Evolutionary conservation across 2,329 filamentous ascomycete species (phyloP).

Genomic region (Aspergillus pseudoglaucus): DNA sequence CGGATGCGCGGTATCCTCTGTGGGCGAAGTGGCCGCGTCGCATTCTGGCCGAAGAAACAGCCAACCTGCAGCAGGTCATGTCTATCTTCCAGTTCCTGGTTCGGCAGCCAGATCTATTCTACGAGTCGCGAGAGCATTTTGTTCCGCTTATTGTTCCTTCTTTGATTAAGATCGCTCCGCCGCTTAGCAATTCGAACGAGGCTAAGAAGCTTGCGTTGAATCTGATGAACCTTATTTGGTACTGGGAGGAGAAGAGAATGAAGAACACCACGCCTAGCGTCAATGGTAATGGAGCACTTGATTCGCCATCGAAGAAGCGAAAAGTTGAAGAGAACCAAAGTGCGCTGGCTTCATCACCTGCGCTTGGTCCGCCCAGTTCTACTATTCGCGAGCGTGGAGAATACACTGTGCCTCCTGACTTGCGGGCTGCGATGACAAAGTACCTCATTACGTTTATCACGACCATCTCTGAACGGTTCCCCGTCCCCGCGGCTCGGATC

Average conservation of each 20-base stretch:
- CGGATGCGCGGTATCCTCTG: slow-evolving; percentile 66
- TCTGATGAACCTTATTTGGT: slow-evolving; percentile 83
- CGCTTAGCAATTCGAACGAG: slow-evolving; percentile 76
- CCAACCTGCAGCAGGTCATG: slow-evolving; percentile 91
- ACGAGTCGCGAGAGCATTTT: slow-evolving; percentile 88
- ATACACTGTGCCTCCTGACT: slow-evolving; percentile 60
- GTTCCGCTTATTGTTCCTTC: slow-evolving; percentile 82
- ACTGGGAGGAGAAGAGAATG: slow-evolving; percentile 82
- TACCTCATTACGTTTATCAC: slow-evolving; percentile 95
- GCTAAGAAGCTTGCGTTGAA: slow-evolving; percentile 86
- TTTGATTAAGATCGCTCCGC: slow-evolving; percentile 76
- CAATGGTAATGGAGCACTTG: slow-evolving; percentile 40
- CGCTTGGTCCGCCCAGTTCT: slow-evolving; percentile 34
- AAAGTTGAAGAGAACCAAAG: slow-evolving; percentile 62
- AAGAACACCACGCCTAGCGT: slow-evolving; percentile 47
- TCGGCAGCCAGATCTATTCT: slow-evolving; percentile 86
- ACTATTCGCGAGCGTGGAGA: slow-evolving; percentile 50
- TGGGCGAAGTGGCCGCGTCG: slow-evolving; percentile 89
- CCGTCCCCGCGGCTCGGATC: slow-evolving; percentile 63
- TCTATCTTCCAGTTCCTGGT: slow-evolving; percentile 97
- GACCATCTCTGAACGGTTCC: slow-evolving; percentile 77
- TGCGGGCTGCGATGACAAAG: slow-evolving; percentile 78
- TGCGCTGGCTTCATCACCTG: slow-evolving; percentile 50
- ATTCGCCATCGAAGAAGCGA: slow-evolving; percentile 70
- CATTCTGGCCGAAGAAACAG: slow-evolving; percentile 87